A percentile compares a stretch with the other conserved stretches of the same genome.
Evolutionary conservation across 2,329 filamentous ascomycete species (phyloP).

Genomic region (Claviceps humidiphila): DNA sequence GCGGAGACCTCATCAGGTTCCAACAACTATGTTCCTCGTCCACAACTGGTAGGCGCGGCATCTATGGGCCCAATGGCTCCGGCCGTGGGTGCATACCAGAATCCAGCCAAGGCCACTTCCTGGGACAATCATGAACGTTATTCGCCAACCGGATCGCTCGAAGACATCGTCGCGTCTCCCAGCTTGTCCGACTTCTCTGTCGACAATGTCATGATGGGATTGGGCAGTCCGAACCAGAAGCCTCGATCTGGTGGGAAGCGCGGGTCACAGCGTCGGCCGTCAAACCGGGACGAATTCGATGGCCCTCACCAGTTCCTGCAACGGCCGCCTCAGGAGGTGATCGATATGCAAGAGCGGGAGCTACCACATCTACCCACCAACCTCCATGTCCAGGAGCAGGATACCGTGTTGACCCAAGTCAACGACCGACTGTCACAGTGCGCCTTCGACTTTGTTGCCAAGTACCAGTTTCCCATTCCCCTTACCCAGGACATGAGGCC

Average conservation of each 20-base stretch:
- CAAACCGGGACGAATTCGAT: slow-evolving; percentile 81
- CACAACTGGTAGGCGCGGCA: slow-evolving; percentile 26
- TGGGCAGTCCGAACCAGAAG: slow-evolving; percentile 26
- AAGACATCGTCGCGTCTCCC: slow-evolving; percentile 44
- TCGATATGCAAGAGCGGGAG: slow-evolving; percentile 66
- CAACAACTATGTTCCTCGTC: slow-evolving; percentile 26
- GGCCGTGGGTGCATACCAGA: slow-evolving; percentile 26
- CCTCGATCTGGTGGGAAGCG: slow-evolving; percentile 34
- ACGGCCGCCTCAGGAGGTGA: slow-evolving; percentile 54
- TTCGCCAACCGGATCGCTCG: slow-evolving; percentile 44
- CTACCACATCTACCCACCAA: slow-evolving; percentile 73
- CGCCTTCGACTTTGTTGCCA: slow-evolving; percentile 81
- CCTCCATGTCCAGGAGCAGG: slow-evolving; percentile 72
- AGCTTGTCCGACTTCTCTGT: slow-evolving; percentile 47
- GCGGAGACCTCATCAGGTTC: slow-evolving; percentile 26
- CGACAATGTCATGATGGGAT: slow-evolving; percentile 34
- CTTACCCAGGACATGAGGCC: slow-evolving; percentile 71
- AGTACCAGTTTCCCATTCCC: slow-evolving; percentile 82
- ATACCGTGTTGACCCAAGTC: slow-evolving; percentile 64
- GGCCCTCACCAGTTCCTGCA: slow-evolving; percentile 74
- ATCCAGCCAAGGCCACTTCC: slow-evolving; percentile 13
- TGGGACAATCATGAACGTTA: slow-evolving; percentile 34
- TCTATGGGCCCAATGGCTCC: slow-evolving; percentile 12
- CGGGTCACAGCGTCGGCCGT: slow-evolving; percentile 52
- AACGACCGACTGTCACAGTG: slow-evolving; percentile 77